Percentiles rank a stretch among this genome's conserved stretches.
phyloP scores from a whole-genome alignment of 257 asterid genomes.

The Mitragyna speciosa region DNA sequence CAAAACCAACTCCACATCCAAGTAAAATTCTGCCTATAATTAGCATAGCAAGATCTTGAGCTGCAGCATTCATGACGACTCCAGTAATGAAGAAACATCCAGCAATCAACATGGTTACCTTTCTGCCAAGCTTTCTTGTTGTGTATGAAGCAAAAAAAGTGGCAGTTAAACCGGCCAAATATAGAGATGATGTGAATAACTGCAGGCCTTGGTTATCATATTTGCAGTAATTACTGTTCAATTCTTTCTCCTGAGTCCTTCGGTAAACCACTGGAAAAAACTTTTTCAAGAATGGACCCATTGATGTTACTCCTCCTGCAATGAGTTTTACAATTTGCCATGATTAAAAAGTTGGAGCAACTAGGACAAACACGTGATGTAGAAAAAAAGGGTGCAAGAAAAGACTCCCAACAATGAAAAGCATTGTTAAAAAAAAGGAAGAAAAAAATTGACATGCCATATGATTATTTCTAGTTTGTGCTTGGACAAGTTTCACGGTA shows the following conservation, averaged over 20 bases:
- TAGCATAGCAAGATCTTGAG: slow-evolving; percentile 84
- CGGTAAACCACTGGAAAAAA: slow-evolving; percentile 69
- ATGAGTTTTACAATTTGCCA: neutral
- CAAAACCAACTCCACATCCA: slow-evolving; percentile 91
- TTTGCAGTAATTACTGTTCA: slow-evolving; percentile 81
- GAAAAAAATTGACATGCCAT: neutral
- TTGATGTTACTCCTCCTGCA: slow-evolving; percentile 81
- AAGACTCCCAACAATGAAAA: neutral
- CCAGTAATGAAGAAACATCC: slow-evolving; percentile 68
- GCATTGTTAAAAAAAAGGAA: neutral
- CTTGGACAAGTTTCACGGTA: neutral
- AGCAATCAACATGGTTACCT: slow-evolving; percentile 72
- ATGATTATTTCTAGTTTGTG: neutral
- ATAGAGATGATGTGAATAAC: slow-evolving; percentile 79
- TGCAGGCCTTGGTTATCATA: slow-evolving; percentile 86
- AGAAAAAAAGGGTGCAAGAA: neutral
- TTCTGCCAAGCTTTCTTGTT: slow-evolving; percentile 66
- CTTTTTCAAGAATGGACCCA: slow-evolving; percentile 59
- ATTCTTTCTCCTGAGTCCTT: slow-evolving; percentile 20
- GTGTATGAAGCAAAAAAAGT: slow-evolving; percentile 93
- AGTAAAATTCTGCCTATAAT: slow-evolving; percentile 78
- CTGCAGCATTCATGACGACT: slow-evolving; percentile 65
- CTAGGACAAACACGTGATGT: neutral
- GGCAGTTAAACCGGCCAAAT: slow-evolving; percentile 73
- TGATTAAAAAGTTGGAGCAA: neutral